Conservation (phyloP, 2,329 filamentous ascomycete genomes). For the Orbilia ellipsospora region DNA sequence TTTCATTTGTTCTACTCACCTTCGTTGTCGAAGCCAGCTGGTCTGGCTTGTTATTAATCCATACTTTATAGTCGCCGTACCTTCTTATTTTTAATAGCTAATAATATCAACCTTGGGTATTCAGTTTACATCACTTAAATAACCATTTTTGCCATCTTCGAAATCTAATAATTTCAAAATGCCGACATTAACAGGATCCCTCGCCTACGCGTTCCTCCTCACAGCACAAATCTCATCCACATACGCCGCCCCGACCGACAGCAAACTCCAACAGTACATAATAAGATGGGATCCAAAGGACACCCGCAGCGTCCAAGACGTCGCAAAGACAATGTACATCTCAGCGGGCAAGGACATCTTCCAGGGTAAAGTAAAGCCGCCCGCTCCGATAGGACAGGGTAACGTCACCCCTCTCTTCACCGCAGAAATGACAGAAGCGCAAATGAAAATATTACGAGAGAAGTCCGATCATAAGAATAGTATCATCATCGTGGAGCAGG, state of each 20-base stretch:
- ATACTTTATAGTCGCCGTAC: not conserved
- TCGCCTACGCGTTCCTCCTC: not conserved
- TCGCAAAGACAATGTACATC: not conserved
- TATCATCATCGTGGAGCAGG: not conserved
- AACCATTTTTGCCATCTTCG: not conserved
- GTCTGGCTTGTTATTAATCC: not conserved
- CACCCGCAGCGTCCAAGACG: not conserved
- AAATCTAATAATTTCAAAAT: not conserved
- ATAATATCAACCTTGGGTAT: not conserved
- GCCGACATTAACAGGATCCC: not conserved
- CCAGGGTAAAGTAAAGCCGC: not conserved
- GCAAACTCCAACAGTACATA: not conserved
- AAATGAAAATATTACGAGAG: not conserved
- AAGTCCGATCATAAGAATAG: not conserved
- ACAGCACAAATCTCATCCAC: not conserved
- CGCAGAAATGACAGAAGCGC: not conserved
- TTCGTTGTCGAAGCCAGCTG: not conserved
- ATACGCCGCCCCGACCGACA: not conserved
- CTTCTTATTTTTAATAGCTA: not conserved
- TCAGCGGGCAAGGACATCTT: not conserved
- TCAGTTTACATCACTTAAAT: not conserved
- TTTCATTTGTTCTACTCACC: not conserved
- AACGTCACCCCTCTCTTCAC: not conserved
- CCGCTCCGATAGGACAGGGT: not conserved
- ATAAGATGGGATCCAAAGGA: not conserved